These are phyloP conservation scores for Leccinellum luteum DNA, from an alignment of 768 basidiomycete species.

Conservation along the genomic window DNA sequence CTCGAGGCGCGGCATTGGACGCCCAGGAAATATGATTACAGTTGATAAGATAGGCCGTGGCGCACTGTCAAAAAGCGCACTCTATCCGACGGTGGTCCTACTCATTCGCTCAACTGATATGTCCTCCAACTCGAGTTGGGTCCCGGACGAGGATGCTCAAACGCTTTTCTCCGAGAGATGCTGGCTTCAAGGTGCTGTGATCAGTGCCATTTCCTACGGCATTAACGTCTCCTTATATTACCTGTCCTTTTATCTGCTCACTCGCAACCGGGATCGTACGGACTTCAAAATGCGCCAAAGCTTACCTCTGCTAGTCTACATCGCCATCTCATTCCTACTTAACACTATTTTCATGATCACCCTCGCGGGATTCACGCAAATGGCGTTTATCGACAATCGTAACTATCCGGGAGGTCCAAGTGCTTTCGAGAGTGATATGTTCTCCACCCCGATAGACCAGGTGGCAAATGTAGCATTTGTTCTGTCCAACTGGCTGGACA, in stretches of 20 bases:
- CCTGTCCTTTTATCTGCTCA: not conserved
- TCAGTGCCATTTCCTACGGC: not conserved
- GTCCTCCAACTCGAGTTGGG: not conserved
- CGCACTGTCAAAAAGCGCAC: no score
- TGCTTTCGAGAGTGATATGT: not conserved
- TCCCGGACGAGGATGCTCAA: not conserved
- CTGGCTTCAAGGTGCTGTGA: not conserved
- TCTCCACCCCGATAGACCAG: not conserved
- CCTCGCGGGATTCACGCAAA: not conserved
- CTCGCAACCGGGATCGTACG: not conserved
- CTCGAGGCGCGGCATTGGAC: no score
- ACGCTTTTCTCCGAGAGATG: not conserved
- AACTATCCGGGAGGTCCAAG: not conserved
- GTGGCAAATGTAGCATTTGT: not conserved
- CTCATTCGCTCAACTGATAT: not conserved
- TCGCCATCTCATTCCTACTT: not conserved
- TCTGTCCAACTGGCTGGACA: not conserved
- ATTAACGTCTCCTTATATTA: not conserved
- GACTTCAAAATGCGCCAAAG: not conserved
- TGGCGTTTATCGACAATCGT: not conserved
- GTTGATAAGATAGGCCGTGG: no score
- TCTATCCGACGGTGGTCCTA: not conserved
- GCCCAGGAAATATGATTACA: no score
- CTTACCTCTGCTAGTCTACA: not conserved
- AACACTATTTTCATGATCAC: not conserved